These are phyloP conservation scores for Chytridiales sp. DNA, from an alignment of 371 early-diverging fungal species.

Conservation along the genomic window DNA sequence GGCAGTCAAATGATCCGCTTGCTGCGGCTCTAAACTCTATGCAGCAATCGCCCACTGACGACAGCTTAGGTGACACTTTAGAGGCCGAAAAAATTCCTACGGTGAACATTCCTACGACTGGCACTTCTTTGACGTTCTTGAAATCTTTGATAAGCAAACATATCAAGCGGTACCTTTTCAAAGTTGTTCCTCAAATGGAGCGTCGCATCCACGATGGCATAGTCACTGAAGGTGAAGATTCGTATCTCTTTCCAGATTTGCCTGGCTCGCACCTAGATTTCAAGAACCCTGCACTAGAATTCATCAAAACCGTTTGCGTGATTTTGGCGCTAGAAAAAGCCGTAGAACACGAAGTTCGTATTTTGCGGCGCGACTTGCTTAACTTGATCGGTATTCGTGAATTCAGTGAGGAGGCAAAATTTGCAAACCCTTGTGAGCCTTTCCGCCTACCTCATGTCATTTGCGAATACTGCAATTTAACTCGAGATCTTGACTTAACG, in stretches of 20 bases:
- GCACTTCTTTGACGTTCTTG: conserved; percentile 22
- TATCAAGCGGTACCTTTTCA: conserved; percentile 53
- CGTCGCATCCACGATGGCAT: conserved; percentile 11
- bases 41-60: too few species aligned
- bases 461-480: conserved; percentile 80
- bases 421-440: conserved; percentile 75
- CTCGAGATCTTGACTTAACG: conserved; percentile 86
- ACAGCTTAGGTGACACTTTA: not conserved
- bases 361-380: conserved; percentile 75
- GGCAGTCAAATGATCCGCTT: too few species aligned
- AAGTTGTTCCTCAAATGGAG: conserved; percentile 35
- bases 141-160: conserved; percentile 49
- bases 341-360: conserved; percentile 63
- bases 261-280: conserved; percentile 67
- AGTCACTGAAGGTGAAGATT: conserved; percentile 5
- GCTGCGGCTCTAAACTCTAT: not conserved
- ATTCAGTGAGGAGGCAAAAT: conserved; percentile 72
- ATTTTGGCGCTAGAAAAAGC: conserved; percentile 70
- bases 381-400: conserved; percentile 69
- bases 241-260: conserved; percentile 61
- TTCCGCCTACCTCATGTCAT: conserved; percentile 78
- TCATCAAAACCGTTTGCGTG: conserved; percentile 69
- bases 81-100: not conserved
- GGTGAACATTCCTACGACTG: not conserved
- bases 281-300: conserved; percentile 70